phyloP scores from a whole-genome alignment of 352 stramenopile genomes.

The Phytophthora ramorum region DNA sequence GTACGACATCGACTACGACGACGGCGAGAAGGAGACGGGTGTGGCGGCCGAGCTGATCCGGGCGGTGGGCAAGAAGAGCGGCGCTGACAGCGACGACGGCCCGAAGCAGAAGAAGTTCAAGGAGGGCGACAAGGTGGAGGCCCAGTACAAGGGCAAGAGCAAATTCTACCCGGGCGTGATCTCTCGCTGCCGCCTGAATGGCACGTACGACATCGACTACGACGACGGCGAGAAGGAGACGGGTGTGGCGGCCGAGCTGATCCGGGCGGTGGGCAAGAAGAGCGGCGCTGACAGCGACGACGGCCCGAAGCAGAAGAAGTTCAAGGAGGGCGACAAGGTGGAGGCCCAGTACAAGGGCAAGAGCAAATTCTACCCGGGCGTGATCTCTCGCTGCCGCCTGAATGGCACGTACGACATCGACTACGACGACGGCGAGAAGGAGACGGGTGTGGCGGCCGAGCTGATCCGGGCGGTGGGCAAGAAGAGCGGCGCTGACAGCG shows the following conservation, averaged over 20 bases:
- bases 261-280: too few relatives aligned
- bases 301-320: conserved; percentile 1
- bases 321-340: conserved; percentile 21
- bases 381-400: conserved; percentile 11
- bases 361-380: conserved; percentile 13
- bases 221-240: conserved; percentile 21
- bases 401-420: conserved; percentile 17
- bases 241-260: conserved; percentile 3
- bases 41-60: conserved; percentile 20
- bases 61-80: conserved; percentile 5
- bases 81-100: conserved; percentile 6
- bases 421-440: conserved; percentile 19
- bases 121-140: conserved; percentile 20
- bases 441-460: conserved; percentile 14
- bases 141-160: conserved; percentile 25
- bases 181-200: conserved; percentile 7
- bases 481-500: too few relatives aligned
- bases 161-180: conserved; percentile 19
- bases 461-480: too few relatives aligned
- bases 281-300: too few relatives aligned
- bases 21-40: conserved; percentile 23
- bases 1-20: conserved; percentile 21
- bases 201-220: conserved; percentile 20
- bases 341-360: conserved; percentile 20
- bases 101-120: conserved; percentile 17